Evolutionary conservation across 768 basidiomycete species (phyloP).

Genomic region (Boletus eberwhitei): DNA sequence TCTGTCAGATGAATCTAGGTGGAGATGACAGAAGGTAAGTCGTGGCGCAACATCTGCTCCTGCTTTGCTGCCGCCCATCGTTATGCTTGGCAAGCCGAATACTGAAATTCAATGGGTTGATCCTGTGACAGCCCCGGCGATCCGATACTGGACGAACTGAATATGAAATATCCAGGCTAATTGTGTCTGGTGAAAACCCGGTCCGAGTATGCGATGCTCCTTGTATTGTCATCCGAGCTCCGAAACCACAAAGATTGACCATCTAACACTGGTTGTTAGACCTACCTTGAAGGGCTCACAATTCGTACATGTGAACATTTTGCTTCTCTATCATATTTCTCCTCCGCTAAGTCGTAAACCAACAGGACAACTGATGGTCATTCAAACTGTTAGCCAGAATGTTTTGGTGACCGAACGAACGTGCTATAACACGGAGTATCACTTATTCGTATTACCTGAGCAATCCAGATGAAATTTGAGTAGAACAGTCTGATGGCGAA

Average conservation of each 20-base stretch:
- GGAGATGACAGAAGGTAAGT: not conserved
- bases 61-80: not conserved
- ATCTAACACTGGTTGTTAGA: not conserved
- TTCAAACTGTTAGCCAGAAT: not conserved
- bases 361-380: not conserved
- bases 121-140: not conserved
- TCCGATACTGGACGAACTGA: not conserved
- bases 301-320: no score
- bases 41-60: constrained; percentile 11
- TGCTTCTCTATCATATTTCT: no score
- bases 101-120: not conserved
- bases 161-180: not conserved
- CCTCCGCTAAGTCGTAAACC: no score
- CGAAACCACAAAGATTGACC: not conserved
- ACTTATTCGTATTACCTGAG: not conserved
- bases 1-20: no score
- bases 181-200: not conserved
- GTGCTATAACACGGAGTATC: not conserved
- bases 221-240: not conserved
- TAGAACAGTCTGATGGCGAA: not conserved
- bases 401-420: not conserved
- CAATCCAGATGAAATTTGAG: not conserved
- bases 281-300: not conserved
- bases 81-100: not conserved
- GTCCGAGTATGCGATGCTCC: no score